Evolutionary conservation across 192 early-diverging fungal species (phyloP).

Genomic region (Podila epigama): DNA sequence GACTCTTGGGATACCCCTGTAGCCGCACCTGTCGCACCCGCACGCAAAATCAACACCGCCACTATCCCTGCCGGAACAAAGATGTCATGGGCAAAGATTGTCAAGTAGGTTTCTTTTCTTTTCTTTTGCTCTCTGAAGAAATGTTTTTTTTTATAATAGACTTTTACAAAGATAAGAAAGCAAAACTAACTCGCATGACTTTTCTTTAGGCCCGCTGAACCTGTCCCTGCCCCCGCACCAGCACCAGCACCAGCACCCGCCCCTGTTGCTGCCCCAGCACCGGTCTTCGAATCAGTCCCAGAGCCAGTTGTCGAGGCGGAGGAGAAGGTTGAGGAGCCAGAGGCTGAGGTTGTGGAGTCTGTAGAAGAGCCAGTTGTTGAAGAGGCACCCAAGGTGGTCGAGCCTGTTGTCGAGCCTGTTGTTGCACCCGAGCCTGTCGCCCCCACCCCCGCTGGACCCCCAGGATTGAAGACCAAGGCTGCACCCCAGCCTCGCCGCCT

Average conservation of each 20-base stretch:
- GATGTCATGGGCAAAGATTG: constrained; percentile 70
- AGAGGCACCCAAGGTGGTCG: constrained; percentile 11
- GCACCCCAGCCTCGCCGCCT: constrained; percentile 69
- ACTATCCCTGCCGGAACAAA: constrained; percentile 51
- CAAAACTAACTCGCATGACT: no score
- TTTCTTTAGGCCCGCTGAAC: constrained; percentile 4
- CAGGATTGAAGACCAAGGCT: constrained; percentile 56
- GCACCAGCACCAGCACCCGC: constrained; percentile 28
- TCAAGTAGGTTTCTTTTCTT: constrained; percentile 57
- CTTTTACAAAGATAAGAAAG: no score
- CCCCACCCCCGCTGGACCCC: constrained; percentile 43
- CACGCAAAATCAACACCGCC: constrained; percentile 40
- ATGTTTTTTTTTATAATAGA: constrained; percentile 2
- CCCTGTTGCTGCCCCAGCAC: constrained; percentile 43
- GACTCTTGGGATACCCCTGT: constrained; percentile 29
- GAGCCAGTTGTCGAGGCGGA: constrained; percentile 21
- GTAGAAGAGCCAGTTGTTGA: constrained; percentile 12
- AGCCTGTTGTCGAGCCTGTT: constrained; percentile 20
- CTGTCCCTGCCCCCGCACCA: constrained; percentile 30
- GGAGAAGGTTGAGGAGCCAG: constrained; percentile 28
- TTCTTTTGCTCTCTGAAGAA: no score
- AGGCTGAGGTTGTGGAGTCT: constrained; percentile 2
- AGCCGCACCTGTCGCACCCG: constrained; percentile 7
- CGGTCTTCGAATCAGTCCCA: constrained; percentile 12
- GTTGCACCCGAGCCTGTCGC: constrained; percentile 11